A percentile compares a stretch with the other conserved stretches of the same genome.
Conservation (phyloP, 176 grass and related monocot genomes). For the Eragrostis nindensis region DNA sequence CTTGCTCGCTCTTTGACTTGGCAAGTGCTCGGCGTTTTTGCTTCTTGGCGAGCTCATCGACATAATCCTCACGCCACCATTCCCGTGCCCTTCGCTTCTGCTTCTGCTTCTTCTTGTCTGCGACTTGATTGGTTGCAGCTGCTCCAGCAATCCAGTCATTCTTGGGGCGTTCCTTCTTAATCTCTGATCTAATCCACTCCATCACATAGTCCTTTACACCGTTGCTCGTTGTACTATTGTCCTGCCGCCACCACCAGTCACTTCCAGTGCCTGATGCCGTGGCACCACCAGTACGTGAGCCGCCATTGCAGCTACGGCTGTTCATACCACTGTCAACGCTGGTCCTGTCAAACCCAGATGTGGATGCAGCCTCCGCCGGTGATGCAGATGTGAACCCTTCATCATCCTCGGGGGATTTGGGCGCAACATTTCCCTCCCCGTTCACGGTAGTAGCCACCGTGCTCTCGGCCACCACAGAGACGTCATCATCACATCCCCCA, state of each 20-base stretch:
- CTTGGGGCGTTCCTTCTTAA: slow-evolving; percentile 81
- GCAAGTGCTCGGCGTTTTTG: slow-evolving; percentile 55
- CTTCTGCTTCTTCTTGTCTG: slow-evolving; percentile 57
- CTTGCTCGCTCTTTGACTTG: slow-evolving; percentile 53
- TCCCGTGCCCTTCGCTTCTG: slow-evolving; percentile 51
- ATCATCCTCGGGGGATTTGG: slow-evolving; percentile 56
- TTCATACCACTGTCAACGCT: slow-evolving; percentile 60
- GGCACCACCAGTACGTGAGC: slow-evolving; percentile 17
- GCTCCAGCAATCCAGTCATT: slow-evolving; percentile 62
- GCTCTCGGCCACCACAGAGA: slow-evolving; percentile 48
- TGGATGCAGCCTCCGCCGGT: slow-evolving; percentile 40
- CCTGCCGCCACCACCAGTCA: slow-evolving; percentile 64
- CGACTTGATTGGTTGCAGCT: slow-evolving; percentile 26
- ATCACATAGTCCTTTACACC: slow-evolving; percentile 79
- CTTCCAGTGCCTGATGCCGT: slow-evolving; percentile 23
- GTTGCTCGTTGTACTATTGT: slow-evolving; percentile 18
- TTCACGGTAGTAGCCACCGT: slow-evolving; percentile 48
- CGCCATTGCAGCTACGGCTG: slow-evolving; percentile 38
- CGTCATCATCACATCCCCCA: slow-evolving; percentile 41
- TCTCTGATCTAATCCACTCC: slow-evolving; percentile 93
- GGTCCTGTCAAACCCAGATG: slow-evolving; percentile 60
- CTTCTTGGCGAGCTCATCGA: slow-evolving; percentile 73
- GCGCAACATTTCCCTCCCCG: slow-evolving; percentile 38
- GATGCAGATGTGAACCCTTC: slow-evolving; percentile 53
- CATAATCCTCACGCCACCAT: slow-evolving; percentile 93